Base-by-base conservation (phyloP, 2,329 filamentous ascomycete species). In the Pseudocercospora eumusae region DNA sequence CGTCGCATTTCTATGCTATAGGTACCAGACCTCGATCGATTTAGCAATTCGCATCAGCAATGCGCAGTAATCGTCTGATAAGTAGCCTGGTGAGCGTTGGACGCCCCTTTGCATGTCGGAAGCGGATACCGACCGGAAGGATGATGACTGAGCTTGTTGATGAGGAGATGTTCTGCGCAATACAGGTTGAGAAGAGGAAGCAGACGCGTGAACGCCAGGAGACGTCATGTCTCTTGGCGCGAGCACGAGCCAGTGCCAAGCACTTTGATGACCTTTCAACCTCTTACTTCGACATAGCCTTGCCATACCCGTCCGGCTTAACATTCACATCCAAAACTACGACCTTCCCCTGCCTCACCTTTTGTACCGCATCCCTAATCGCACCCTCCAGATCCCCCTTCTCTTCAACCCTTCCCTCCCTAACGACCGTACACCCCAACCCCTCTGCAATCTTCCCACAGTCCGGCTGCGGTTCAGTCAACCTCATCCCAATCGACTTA, bases 301-400 rank as follows among this genome's bases (percentile, higher is more conserved):
- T 47, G 25, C 56, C 40, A 47, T 66, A 68, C 15, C 64, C 66
- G 15, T 66, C 61, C 11, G 61, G 61, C 50, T 62, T 31, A 13
- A 66, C 63, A n/a, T 55, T 40, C 20, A 67, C 59, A 58, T 66
- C 63, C 40, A 67, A 18, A 9, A 68, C 63, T 4, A 68, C 66
- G 18, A 33, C 28, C 49, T 61, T 57, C 5, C 59, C 59, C 20
- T 55, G 47, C 25, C 27, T 55, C 5, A 61, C 63, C 40, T 59
- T 36, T 15, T 15, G 7, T 23, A 62, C 59, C 23, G 63, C 65
- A 40, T 64, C 59, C 18, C 36, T 23, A n/a, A 66, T 42, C 36
- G 57, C 64, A n/a, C n/a, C 20, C 25, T 27, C 52, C 27, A 66
- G 21, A 1, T 66, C 56, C 8, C 20, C 20, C 33, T 20, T 55